Evolutionary conservation across 208 protist species (phyloP).

Genomic region (Leishmania aethiopica): DNA sequence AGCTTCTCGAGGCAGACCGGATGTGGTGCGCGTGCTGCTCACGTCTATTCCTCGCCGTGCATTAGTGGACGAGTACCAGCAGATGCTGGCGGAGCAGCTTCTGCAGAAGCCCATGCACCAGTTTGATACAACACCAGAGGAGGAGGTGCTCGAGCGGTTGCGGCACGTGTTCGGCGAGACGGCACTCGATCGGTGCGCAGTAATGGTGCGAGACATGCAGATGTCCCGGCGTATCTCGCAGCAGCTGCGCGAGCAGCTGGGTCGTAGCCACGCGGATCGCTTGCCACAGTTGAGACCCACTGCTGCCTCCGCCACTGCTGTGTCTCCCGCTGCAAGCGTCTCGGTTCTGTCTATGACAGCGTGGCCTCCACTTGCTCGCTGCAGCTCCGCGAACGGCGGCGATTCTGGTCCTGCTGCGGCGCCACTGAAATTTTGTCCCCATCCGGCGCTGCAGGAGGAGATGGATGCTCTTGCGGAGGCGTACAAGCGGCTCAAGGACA

Average conservation of each 20-base stretch:
- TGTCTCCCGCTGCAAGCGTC: constrained; percentile 36
- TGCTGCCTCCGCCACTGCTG: neutral
- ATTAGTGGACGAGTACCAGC: constrained; percentile 79
- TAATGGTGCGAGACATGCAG: constrained; percentile 88
- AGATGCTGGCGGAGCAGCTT: constrained; percentile 68
- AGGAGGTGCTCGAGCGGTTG: constrained; percentile 88
- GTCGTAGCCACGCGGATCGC: neutral
- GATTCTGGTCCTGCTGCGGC: constrained; percentile 25
- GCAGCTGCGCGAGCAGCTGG: constrained; percentile 53
- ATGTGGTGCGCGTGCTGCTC: constrained; percentile 82
- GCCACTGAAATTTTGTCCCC: constrained; percentile 54
- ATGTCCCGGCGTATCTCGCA: constrained; percentile 74
- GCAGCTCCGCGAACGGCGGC: constrained; percentile 19
- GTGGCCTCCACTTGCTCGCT: constrained; percentile 56
- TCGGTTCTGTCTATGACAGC: constrained; percentile 74
- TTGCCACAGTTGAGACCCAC: neutral
- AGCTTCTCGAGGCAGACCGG: constrained; percentile 42
- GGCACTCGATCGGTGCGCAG: constrained; percentile 63
- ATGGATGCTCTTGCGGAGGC: constrained; percentile 58
- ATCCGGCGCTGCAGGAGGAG: constrained; percentile 53
- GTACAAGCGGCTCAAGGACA: constrained; percentile 66
- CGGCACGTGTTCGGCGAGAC: constrained; percentile 85
- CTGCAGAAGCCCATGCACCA: constrained; percentile 73
- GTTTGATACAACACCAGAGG: constrained; percentile 81
- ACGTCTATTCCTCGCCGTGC: constrained; percentile 65